Conservation (phyloP, 257 asterid genomes). For the Penstemon davidsonii region DNA sequence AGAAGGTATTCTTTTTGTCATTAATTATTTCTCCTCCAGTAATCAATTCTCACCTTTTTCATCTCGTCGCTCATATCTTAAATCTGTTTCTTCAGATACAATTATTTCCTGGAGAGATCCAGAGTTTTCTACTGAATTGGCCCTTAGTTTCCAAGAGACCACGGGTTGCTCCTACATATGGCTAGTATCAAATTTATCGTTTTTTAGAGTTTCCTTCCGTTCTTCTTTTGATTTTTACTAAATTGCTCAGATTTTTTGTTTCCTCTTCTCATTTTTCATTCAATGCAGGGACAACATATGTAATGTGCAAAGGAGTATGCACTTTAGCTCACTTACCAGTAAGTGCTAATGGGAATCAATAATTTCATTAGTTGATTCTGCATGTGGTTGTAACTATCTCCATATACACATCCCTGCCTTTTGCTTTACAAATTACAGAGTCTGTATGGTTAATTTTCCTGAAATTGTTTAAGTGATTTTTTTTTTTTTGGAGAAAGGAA, state of each 20-base stretch:
- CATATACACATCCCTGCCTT: too few relatives aligned
- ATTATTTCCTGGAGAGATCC: slow-evolving; percentile 99
- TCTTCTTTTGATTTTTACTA: too few relatives aligned
- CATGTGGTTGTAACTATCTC: too few relatives aligned
- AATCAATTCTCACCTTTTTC: slow-evolving; percentile 20
- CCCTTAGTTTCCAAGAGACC: slow-evolving; percentile 98
- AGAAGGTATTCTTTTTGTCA: slow-evolving; percentile 59
- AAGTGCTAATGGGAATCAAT: slow-evolving; percentile 43
- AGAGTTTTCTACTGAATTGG: slow-evolving; percentile 84
- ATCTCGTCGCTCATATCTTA: slow-evolving; percentile 16
- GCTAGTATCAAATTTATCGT: slow-evolving; percentile 52
- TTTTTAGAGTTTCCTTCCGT: neutral
- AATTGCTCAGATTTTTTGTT: slow-evolving; percentile 10
- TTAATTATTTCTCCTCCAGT: neutral
- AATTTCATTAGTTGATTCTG: too few relatives aligned
- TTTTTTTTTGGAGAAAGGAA: too few relatives aligned
- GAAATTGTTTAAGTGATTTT: too few relatives aligned
- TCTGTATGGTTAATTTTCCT: too few relatives aligned
- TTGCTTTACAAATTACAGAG: too few relatives aligned
- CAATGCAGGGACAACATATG: slow-evolving; percentile 85
- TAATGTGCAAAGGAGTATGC: slow-evolving; percentile 83
- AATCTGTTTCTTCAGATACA: slow-evolving; percentile 58
- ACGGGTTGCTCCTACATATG: slow-evolving; percentile 94
- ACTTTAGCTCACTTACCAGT: slow-evolving; percentile 75
- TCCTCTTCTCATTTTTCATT: slow-evolving; percentile 10